Evolutionary conservation across 1,284 basidiomycete species (phyloP).

Genomic region (Ceratobasidium sp.): DNA sequence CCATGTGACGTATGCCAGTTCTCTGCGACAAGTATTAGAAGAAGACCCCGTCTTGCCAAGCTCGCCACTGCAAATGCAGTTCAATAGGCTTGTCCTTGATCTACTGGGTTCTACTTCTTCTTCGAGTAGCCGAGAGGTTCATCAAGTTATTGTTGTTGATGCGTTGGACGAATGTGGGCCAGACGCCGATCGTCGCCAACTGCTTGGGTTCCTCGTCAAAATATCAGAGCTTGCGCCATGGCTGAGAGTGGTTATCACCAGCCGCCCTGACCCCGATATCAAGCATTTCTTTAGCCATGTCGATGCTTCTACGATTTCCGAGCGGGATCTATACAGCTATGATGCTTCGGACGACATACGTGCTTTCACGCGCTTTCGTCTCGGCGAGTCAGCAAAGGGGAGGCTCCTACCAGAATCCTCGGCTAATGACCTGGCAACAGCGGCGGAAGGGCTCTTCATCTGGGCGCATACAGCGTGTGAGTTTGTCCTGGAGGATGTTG

Average conservation of each 20-base stretch:
- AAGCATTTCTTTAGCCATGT: not conserved
- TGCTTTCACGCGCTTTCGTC: too few relatives aligned
- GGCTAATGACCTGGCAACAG: too few relatives aligned
- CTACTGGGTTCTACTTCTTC: not conserved
- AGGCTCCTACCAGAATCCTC: too few relatives aligned
- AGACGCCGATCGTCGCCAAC: not conserved
- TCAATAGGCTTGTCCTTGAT: not conserved
- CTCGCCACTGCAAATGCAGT: too few relatives aligned
- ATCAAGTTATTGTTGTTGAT: constrained; percentile 13
- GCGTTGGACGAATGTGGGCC: constrained; percentile 38
- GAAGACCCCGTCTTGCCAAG: not conserved
- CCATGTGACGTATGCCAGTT: not conserved
- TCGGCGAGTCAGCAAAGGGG: too few relatives aligned
- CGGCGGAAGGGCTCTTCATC: constrained; percentile 25
- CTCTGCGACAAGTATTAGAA: not conserved
- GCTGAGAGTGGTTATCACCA: constrained; percentile 13
- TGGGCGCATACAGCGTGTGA: constrained; percentile 27
- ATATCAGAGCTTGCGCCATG: constrained; percentile 9
- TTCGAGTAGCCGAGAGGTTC: not conserved
- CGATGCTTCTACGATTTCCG: not conserved
- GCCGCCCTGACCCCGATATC: constrained; percentile 21
- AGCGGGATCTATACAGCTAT: not conserved
- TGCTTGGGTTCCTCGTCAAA: not conserved
- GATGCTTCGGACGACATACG: constrained; percentile 5
- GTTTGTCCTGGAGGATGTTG: not conserved